Conservation (phyloP, 345 rosid species). For the Acer saccharum region DNA sequence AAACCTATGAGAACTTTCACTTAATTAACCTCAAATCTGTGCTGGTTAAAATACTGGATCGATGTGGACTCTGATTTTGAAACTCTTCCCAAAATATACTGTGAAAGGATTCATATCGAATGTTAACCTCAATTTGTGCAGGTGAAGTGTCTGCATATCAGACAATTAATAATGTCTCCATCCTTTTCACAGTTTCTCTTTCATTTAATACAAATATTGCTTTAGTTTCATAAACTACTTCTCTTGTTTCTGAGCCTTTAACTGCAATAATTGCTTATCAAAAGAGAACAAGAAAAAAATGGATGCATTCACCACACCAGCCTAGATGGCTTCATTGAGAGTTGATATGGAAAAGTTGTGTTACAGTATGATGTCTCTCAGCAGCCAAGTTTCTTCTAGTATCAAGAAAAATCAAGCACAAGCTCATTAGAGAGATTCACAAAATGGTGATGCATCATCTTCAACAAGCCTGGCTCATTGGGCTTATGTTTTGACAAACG, state of each 20-base stretch:
- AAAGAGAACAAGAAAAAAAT: too few relatives aligned
- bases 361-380: not conserved
- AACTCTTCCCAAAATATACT: not conserved
- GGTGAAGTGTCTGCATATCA: conserved; percentile 1
- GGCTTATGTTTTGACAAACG: too few relatives aligned
- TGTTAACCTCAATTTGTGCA: not conserved
- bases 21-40: not conserved
- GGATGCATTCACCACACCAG: not conserved
- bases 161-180: not conserved
- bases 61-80: not conserved
- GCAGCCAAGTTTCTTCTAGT: too few relatives aligned
- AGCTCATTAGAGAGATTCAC: too few relatives aligned
- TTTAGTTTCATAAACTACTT: too few relatives aligned
- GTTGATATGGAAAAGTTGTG: not conserved
- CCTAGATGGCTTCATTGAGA: not conserved
- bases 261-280: not conserved
- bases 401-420: too few relatives aligned
- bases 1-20: too few relatives aligned
- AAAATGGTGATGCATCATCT: too few relatives aligned
- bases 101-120: not conserved
- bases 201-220: too few relatives aligned
- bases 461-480: too few relatives aligned
- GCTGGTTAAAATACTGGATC: not conserved
- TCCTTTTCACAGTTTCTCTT: not conserved
- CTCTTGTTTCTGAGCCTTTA: not conserved